These are phyloP conservation scores for Talaromyces sp. DNA, from an alignment of 2,329 filamentous ascomycete species.

Conservation along the genomic window DNA sequence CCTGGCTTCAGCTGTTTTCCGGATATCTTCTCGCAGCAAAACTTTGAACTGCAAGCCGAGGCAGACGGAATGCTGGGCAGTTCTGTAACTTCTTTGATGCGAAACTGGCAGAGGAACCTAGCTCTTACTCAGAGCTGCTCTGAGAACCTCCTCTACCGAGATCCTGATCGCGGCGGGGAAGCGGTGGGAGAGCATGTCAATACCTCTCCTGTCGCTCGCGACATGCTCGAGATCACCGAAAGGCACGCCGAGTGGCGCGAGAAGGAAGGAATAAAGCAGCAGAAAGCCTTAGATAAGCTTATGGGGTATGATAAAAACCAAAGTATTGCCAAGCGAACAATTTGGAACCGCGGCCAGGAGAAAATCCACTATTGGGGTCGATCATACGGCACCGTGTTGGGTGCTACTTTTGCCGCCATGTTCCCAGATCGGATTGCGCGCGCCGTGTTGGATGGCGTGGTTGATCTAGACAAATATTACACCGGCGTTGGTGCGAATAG, in stretches of 20 bases:
- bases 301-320: constrained; percentile 17
- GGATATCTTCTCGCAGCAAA: constrained; percentile 20
- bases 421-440: constrained; percentile 35
- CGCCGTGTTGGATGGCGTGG: constrained; percentile 30
- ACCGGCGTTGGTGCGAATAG: constrained; percentile 18
- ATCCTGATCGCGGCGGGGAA: constrained; percentile 14
- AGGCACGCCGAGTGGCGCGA: constrained; percentile 36
- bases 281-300: constrained; percentile 12
- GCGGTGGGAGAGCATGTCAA: constrained; percentile 28
- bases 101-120: constrained; percentile 27
- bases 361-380: constrained; percentile 38
- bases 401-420: constrained; percentile 42
- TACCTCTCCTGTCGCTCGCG: constrained; percentile 27
- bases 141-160: constrained; percentile 15
- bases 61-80: constrained; percentile 33
- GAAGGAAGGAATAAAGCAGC: constrained; percentile 23
- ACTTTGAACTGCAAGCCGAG: constrained; percentile 30
- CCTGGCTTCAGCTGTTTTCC: constrained; percentile 38
- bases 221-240: constrained; percentile 33
- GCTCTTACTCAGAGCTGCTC: constrained; percentile 30
- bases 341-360: constrained; percentile 24
- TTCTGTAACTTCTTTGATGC: constrained; percentile 20
- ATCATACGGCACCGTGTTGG: constrained; percentile 43
- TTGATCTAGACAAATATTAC: constrained; percentile 33
- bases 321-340: constrained; percentile 19